Evolutionary conservation across 345 rosid species (phyloP).

Genomic region (Psidium guajava): DNA sequence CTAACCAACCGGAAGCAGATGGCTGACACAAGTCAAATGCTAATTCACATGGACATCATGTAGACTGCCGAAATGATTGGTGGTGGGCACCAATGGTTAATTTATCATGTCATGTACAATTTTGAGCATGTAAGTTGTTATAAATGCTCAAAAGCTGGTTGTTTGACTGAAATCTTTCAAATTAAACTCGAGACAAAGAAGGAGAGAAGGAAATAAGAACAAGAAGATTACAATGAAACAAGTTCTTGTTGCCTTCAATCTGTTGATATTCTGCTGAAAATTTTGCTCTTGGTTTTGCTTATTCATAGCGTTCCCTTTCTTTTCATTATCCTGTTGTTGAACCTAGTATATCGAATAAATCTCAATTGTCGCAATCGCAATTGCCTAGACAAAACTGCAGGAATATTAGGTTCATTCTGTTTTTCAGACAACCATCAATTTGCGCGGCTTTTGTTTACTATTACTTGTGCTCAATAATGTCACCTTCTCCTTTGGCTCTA

Average conservation of each 20-base stretch:
- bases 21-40: not conserved
- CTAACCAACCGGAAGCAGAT: not conserved
- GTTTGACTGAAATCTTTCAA: not conserved
- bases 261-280: not conserved
- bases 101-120: not conserved
- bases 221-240: not conserved
- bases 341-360: not conserved
- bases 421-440: not conserved
- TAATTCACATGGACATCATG: not conserved
- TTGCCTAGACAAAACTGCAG: not conserved
- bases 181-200: not conserved
- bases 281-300: not conserved
- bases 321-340: not conserved
- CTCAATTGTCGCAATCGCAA: not conserved
- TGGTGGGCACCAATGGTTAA: not conserved
- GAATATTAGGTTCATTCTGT: not conserved
- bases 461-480: slow-evolving; percentile 15
- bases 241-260: too few relatives aligned
- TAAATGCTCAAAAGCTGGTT: not conserved
- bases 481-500: slow-evolving; percentile 35
- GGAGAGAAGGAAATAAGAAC: not conserved
- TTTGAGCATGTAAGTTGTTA: not conserved
- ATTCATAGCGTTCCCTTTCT: not conserved
- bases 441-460: not conserved
- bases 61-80: not conserved